These are phyloP conservation scores for Sporothrix phasma DNA, from an alignment of 2,329 filamentous ascomycete species.

Conservation along the genomic window DNA sequence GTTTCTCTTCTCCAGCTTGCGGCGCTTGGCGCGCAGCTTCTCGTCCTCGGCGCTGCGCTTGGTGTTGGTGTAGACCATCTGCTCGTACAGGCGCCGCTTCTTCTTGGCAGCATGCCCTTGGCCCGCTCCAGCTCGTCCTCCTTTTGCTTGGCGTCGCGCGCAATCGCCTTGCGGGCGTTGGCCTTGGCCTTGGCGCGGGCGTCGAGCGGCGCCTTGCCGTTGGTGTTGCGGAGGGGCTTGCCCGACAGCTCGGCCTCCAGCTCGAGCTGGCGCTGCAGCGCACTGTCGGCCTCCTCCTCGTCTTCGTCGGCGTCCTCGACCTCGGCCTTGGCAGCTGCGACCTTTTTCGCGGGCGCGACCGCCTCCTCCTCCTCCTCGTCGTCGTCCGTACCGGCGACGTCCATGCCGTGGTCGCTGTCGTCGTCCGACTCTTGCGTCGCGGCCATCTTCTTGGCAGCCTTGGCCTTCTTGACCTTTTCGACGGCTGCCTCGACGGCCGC, in stretches of 20 bases:
- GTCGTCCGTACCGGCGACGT: conserved; percentile 37
- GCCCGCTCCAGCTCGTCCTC: conserved; percentile 82
- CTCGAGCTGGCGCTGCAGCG: conserved; percentile 71
- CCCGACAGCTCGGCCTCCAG: conserved; percentile 86
- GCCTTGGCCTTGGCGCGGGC: conserved; percentile 55
- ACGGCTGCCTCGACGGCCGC: conserved; percentile 18
- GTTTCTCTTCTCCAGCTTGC: conserved; percentile 68
- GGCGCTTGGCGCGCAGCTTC: conserved; percentile 77
- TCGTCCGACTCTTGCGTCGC: conserved; percentile 22
- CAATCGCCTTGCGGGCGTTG: conserved; percentile 58
- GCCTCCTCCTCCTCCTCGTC: conserved; percentile 34
- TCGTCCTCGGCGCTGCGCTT: conserved; percentile 87
- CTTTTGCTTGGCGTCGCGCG: conserved; percentile 62
- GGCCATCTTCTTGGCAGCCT: conserved; percentile 35
- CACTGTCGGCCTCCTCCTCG: conserved; percentile 52
- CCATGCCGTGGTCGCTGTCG: conserved; percentile 36
- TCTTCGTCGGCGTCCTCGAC: conserved; percentile 28
- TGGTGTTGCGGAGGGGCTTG: conserved; percentile 38
- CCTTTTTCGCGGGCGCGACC: neutral
- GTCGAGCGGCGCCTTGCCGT: conserved; percentile 29
- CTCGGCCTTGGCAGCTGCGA: conserved; percentile 34
- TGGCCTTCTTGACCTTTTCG: conserved; percentile 28
- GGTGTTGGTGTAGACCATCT: conserved; percentile 93
- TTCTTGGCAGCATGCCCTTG: conserved; percentile 98
- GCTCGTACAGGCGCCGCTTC: conserved; percentile 94